Percentiles rank a stretch among this genome's conserved stretches.
phyloP scores from a whole-genome alignment of 495 filamentous ascomycete species.

The Penicillium waksmanii region DNA sequence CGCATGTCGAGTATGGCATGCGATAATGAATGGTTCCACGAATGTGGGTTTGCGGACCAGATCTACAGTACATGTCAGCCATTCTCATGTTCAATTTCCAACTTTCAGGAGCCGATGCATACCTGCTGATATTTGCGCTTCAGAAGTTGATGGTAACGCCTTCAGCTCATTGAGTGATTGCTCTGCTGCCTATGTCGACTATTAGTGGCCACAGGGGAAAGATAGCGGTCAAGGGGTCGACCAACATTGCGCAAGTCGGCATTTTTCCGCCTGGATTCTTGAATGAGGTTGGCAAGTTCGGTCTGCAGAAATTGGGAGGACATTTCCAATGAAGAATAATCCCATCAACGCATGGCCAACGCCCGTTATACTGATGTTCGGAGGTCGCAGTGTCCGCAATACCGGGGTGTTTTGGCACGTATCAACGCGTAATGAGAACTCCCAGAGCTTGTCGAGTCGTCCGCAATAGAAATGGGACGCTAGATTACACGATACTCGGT shows the following conservation, averaged over 20 bases:
- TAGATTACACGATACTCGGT: neutral
- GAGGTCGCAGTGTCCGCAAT: slow-evolving; percentile 23
- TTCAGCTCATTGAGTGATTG: slow-evolving; percentile 92
- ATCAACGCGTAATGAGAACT: neutral
- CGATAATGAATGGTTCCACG: slow-evolving; percentile 88
- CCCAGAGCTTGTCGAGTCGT: neutral
- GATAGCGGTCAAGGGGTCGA: slow-evolving; percentile 15
- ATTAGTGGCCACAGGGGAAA: slow-evolving; percentile 22
- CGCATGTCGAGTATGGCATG: slow-evolving; percentile 84
- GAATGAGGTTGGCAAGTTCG: slow-evolving; percentile 89
- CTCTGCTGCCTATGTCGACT: slow-evolving; percentile 74
- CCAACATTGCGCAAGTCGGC: slow-evolving; percentile 81
- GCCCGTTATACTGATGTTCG: slow-evolving; percentile 22
- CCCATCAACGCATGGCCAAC: slow-evolving; percentile 42
- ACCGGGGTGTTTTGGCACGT: slow-evolving; percentile 1
- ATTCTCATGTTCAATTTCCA: neutral
- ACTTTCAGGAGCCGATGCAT: slow-evolving; percentile 20
- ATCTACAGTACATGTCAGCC: slow-evolving; percentile 59
- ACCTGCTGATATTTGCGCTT: slow-evolving; percentile 87
- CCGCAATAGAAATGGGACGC: neutral
- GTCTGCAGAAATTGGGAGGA: slow-evolving; percentile 87
- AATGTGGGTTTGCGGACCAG: slow-evolving; percentile 80
- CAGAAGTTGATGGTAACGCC: slow-evolving; percentile 71
- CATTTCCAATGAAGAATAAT: slow-evolving; percentile 59
- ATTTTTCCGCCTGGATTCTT: slow-evolving; percentile 94